Evolutionary conservation across 208 protist genomes (phyloP).

Genomic region (Leishmania braziliensis): DNA sequence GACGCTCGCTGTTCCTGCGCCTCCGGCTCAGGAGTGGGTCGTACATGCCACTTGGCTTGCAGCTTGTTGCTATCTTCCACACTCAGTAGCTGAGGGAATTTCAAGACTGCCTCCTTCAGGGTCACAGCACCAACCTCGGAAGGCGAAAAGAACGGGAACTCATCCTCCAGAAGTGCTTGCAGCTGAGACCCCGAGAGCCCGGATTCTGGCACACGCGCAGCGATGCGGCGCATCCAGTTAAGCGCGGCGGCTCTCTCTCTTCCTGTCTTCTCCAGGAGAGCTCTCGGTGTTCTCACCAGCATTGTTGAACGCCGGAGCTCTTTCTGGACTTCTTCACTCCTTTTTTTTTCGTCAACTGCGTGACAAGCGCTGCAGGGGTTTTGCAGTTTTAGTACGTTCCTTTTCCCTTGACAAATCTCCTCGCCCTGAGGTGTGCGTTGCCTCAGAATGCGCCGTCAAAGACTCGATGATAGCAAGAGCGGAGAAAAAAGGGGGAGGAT

Average conservation of each 20-base stretch:
- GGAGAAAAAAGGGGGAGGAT: neutral
- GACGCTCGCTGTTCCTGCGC: neutral
- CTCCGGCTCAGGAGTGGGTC: neutral
- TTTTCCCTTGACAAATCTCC: neutral
- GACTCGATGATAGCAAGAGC: too few species aligned
- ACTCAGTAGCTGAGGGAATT: constrained; percentile 44
- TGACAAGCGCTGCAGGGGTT: neutral
- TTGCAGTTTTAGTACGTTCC: neutral
- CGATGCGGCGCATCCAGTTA: constrained; percentile 37
- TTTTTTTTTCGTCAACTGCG: neutral
- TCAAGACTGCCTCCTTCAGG: constrained; percentile 58
- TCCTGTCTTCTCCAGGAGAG: neutral
- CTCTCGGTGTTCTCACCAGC: neutral
- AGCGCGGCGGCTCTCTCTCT: neutral
- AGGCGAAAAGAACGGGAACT: constrained; percentile 57
- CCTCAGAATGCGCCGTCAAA: neutral
- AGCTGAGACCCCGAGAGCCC: constrained; percentile 59
- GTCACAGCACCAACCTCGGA: constrained; percentile 41
- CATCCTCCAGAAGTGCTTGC: constrained; percentile 61
- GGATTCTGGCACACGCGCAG: constrained; percentile 38
- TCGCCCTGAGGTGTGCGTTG: neutral
- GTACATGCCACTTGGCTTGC: constrained; percentile 41
- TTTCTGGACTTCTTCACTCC: neutral
- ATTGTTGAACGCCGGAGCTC: neutral
- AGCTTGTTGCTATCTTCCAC: constrained; percentile 29